Conservation (phyloP, 2,329 filamentous ascomycete genomes). For the Ceratocystiopsis brevicomis region DNA sequence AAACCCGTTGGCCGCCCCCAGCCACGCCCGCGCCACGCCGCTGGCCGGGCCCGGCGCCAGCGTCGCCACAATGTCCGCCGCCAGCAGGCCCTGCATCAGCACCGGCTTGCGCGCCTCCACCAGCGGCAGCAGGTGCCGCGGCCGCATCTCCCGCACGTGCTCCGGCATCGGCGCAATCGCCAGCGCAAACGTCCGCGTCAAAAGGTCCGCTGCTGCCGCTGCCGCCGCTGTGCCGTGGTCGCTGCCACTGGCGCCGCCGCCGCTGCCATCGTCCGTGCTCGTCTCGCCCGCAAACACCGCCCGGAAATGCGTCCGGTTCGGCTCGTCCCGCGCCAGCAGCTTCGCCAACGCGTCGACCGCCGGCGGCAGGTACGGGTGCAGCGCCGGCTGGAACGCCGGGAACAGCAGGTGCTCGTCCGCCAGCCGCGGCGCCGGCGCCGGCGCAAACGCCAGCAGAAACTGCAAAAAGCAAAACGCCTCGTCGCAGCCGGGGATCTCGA, state of each 20-base stretch:
- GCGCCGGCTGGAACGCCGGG: conserved; percentile 55
- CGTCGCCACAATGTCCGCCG: conserved; percentile 70
- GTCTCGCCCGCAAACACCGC: conserved; percentile 61
- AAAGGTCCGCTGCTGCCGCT: conserved; percentile 51
- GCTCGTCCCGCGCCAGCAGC: conserved; percentile 78
- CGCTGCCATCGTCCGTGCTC: conserved; percentile 17
- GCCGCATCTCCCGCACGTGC: conserved; percentile 28
- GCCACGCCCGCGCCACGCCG: conserved; percentile 58
- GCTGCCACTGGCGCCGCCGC: too few relatives aligned
- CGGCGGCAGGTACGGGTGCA: conserved; percentile 75
- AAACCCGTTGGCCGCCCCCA: conserved; percentile 69
- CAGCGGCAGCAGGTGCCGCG: conserved; percentile 41
- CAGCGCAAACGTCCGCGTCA: conserved; percentile 74
- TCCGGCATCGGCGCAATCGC: conserved; percentile 75
- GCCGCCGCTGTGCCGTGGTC: too few relatives aligned
- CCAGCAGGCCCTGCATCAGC: conserved; percentile 78
- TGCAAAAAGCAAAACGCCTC: conserved; percentile 74
- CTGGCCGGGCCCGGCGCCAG: conserved; percentile 38
- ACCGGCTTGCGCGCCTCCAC: conserved; percentile 74
- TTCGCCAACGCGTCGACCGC: conserved; percentile 86
- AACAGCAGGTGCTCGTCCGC: conserved; percentile 49
- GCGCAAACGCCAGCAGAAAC: conserved; percentile 80
- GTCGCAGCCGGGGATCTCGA: conserved; percentile 70
- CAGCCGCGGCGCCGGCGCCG: conserved; percentile 47
- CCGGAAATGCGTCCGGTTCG: conserved; percentile 72